Percentiles rank a stretch among this genome's conserved stretches.
These are phyloP conservation scores for Coccinonectria pachysandricola DNA, from an alignment of 2,329 filamentous ascomycete genomes.

Conservation along the genomic window DNA sequence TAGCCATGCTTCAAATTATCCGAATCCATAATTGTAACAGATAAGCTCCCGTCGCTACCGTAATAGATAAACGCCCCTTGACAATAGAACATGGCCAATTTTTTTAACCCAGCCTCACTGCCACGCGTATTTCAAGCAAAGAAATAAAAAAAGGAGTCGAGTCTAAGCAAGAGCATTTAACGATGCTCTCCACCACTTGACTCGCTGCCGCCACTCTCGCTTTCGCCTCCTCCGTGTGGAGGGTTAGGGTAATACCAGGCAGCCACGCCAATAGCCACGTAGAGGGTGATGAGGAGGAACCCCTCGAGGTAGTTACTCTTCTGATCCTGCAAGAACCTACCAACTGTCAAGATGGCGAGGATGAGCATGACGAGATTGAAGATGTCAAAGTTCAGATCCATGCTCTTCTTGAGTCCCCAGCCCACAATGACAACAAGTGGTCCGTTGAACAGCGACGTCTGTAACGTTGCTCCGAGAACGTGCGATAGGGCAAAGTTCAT, in stretches of 20 bases:
- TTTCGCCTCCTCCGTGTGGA: conserved; percentile 1
- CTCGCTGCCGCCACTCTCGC: conserved; percentile 1
- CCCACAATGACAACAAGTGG: conserved; percentile 75
- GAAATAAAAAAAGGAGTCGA: not conserved
- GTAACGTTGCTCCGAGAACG: conserved; percentile 76
- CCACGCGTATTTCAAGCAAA: conserved; percentile 5
- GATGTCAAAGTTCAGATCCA: conserved; percentile 77
- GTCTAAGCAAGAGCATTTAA: not conserved
- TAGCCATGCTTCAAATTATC: too few species aligned
- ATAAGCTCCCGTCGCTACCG: too few species aligned
- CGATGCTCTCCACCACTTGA: not conserved
- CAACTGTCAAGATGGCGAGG: conserved; percentile 75
- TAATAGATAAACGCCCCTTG: too few species aligned
- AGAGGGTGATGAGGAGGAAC: conserved; percentile 62
- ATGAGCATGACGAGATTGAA: conserved; percentile 79
- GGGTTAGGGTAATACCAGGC: conserved; percentile 46
- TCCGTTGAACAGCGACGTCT: conserved; percentile 81
- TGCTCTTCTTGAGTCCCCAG: conserved; percentile 61
- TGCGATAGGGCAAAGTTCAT: conserved; percentile 82
- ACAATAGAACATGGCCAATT: too few species aligned
- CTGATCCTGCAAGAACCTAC: conserved; percentile 76
- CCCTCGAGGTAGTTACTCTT: conserved; percentile 91
- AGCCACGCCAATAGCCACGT: conserved; percentile 49
- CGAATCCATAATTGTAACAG: too few species aligned
- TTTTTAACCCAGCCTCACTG: too few species aligned